Evolutionary conservation across 2,329 filamentous ascomycete genomes (phyloP), one percentile per base, ranked within the genome.

Genomic region (Colletotrichum sp.): DNA sequence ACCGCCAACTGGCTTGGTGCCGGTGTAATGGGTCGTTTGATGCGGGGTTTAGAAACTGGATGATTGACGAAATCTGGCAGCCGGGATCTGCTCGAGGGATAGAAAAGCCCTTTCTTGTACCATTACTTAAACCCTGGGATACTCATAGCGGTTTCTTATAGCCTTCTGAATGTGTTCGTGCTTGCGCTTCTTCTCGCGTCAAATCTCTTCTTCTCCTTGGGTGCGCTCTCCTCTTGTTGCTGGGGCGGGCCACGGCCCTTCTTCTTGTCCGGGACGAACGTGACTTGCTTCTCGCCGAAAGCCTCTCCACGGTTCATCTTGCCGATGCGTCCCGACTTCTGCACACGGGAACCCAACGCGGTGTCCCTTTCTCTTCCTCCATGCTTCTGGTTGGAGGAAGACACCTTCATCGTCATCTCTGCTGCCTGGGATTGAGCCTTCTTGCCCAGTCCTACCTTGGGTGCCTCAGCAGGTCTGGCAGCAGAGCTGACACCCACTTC

Each of bases 111-210:
- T 67, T 71, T 60, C 57, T 72, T 77, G 71, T 77, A 75, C 64
- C 63, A 77, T 72, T 73, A 55, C 28, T 55, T 61, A 34, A 67
- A 59, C 61, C 39, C 60, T 55, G 59, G 78, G 81, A 81, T 78
- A 79, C 78, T 79, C 72, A 72, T 55, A 68, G 78, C 71, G 71
- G 61, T 71, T 77, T 76, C 12, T 28, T 86, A 93, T 87, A 95
- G 89, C 81, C 88, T 90, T 83, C 93, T 90, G 83, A 96, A 95
- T 55, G 92, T 92, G 84, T 96, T 96, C 68, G 90, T 90, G 84
- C 94, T 95, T 67, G 95, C 95, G 84, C 93, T 96, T 80, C 94
- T 88, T 80, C 94, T 91, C 72, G 83, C 82, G 71, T 86, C 86
- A 34, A 82, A 82, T 78, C 83, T 85, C 59, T 82, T 82, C 61